These are phyloP conservation scores for Posidonia oceanica DNA, from an alignment of 116 monocot genomes.

Conservation along the genomic window DNA sequence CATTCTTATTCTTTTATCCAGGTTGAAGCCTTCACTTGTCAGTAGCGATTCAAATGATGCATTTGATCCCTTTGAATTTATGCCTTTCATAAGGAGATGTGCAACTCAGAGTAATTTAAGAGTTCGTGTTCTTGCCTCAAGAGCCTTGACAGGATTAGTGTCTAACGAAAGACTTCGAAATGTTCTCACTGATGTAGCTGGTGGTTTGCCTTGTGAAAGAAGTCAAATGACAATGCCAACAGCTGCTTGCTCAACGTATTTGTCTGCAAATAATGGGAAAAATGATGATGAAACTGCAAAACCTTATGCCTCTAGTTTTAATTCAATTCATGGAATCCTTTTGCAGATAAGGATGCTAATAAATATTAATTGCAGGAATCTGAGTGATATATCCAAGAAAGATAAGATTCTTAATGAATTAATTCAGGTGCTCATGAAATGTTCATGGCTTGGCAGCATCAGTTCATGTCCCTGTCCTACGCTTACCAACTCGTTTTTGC, in stretches of 20 bases:
- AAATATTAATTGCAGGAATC: conserved; percentile 54
- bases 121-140: conserved; percentile 81
- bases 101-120: conserved; percentile 83
- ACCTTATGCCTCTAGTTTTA: conserved; percentile 31
- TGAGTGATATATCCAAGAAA: conserved; percentile 58
- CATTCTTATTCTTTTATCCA: conserved; percentile 87
- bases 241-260: not conserved
- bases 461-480: conserved; percentile 63
- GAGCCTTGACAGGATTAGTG: conserved; percentile 82
- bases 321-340: conserved; percentile 80
- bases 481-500: conserved; percentile 47
- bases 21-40: conserved; percentile 81
- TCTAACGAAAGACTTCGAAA: conserved; percentile 71
- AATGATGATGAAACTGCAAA: conserved; percentile 1
- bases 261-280: not conserved
- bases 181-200: conserved; percentile 35
- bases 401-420: conserved; percentile 45
- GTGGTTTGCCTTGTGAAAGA: conserved; percentile 36
- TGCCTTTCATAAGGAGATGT: conserved; percentile 77
- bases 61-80: conserved; percentile 74
- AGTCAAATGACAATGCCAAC: conserved; percentile 2
- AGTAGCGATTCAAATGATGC: conserved; percentile 51
- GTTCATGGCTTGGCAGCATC: conserved; percentile 73
- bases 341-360: conserved; percentile 72
- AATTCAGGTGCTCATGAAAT: conserved; percentile 32